Evolutionary conservation across 306 rosid species (phyloP), one percentile per base, ranked within the genome.

Genomic region (Quercus rubra): DNA sequence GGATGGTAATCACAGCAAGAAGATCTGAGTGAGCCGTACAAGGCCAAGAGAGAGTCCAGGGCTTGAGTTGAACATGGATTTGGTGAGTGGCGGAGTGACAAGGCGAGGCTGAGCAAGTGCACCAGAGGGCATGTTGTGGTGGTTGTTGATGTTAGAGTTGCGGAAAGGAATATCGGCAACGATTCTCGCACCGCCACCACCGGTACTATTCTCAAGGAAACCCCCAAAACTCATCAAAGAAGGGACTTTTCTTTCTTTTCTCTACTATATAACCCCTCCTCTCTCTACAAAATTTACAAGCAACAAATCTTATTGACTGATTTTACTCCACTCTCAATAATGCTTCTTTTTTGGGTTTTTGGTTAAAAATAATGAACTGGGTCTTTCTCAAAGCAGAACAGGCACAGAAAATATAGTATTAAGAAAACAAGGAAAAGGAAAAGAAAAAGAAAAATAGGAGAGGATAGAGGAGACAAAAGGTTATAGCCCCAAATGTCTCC

Each of bases 151-250:
- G 58, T 43, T 80, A 82, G 54, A 67, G 83, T 74, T 81, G 71
- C n/a, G 79, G 79, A 79, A 92, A 28, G 95, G 85, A 70, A 90
- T 84, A 79, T 94, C 96, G 13, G 87, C 77, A 14, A 88, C 79
- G 79, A 90, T 84, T 90, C 96, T 88, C 21, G 87, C 90, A 74
- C 86, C 91, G 18, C 91, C 93, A 35, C 94, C 78, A 4, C 90
- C 90, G 51, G 89, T 76, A 85, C 92, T 90, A 74, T 84, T 88
- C 71, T 94, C 96, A 5, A 87, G 86, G 78, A 96, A 88, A 49
- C 94, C 97, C 87, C 96, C 94, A 89, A 91, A 96, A 91, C 99
- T 96, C 99, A 93, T 96, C 88, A 91, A 91, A 85, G 85, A 88
- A 74, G 76, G 71, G 62, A 73, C 80, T 70, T 80, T 59, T 14